Percentiles rank a stretch among this genome's conserved stretches.
Evolutionary conservation across 805 yeast species (phyloP).

Genomic region (Cyberlindnera subsufficiens): DNA sequence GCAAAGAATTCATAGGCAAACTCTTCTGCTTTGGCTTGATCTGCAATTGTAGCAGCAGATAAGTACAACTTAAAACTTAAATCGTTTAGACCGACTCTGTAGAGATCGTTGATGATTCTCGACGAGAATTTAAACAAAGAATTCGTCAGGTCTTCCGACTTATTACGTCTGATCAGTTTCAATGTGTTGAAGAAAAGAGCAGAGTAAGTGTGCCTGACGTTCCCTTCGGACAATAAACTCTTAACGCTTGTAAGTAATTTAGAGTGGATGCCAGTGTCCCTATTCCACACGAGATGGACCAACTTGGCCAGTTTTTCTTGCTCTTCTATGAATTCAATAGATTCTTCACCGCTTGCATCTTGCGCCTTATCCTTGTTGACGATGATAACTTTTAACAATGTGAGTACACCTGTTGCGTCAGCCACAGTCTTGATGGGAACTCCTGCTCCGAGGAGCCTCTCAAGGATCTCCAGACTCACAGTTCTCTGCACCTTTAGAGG

Average conservation of each 20-base stretch:
- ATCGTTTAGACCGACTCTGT: slow-evolving; percentile 32
- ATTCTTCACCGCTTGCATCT: slow-evolving; percentile 21
- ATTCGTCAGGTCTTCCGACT: slow-evolving; percentile 19
- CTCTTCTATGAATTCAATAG: slow-evolving; percentile 33
- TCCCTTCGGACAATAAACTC: slow-evolving; percentile 49
- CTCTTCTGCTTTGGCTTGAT: slow-evolving; percentile 64
- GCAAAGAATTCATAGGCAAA: slow-evolving; percentile 84
- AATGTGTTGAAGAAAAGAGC: slow-evolving; percentile 61
- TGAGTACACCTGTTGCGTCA: slow-evolving; percentile 54
- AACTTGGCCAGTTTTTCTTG: slow-evolving; percentile 67
- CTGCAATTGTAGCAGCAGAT: slow-evolving; percentile 70
- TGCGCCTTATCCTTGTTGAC: slow-evolving; percentile 24
- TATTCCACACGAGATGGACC: slow-evolving; percentile 54
- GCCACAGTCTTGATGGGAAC: slow-evolving; percentile 34
- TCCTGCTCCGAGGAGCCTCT: slow-evolving; percentile 41
- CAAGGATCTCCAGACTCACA: slow-evolving; percentile 57
- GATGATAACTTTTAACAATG: slow-evolving; percentile 51
- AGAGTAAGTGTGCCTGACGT: slow-evolving; percentile 66
- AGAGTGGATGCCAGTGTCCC: slow-evolving; percentile 39
- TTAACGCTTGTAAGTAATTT: slow-evolving; percentile 40
- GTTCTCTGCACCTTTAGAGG: slow-evolving; percentile 45
- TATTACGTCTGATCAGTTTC: slow-evolving; percentile 46
- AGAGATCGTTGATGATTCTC: slow-evolving; percentile 62
- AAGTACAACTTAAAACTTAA: slow-evolving; percentile 42
- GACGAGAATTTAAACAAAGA: slow-evolving; percentile 68